Conservation (phyloP, 2,329 filamentous ascomycete genomes). For the Xylariaceae sp. region DNA sequence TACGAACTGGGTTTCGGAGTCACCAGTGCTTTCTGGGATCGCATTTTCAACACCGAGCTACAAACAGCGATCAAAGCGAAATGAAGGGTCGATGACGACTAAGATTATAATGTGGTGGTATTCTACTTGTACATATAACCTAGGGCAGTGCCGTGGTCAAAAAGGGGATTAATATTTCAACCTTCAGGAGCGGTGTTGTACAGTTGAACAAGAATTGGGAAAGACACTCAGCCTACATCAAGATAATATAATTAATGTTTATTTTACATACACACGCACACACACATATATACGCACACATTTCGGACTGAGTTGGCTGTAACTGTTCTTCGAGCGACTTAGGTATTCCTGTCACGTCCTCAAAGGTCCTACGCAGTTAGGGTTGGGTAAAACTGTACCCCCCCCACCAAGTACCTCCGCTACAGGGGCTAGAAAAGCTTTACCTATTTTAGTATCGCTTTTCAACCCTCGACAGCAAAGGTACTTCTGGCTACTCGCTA, state of each 20-base stretch:
- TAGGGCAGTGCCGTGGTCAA: slow-evolving; percentile 1
- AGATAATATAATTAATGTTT: slow-evolving; percentile 25
- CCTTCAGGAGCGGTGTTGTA: background rate
- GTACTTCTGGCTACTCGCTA: too few relatives aligned
- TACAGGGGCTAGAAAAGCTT: too few relatives aligned
- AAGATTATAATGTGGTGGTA: slow-evolving; percentile 5
- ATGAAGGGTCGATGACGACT: slow-evolving; percentile 19
- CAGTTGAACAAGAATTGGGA: slow-evolving; percentile 13
- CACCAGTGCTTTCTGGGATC: slow-evolving; percentile 95
- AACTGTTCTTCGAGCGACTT: background rate
- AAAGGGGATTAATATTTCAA: background rate
- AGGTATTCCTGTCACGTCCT: background rate
- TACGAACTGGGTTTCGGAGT: slow-evolving; percentile 98
- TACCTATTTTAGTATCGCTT: too few relatives aligned
- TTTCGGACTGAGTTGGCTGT: background rate
- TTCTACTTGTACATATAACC: slow-evolving; percentile 21
- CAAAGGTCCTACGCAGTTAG: too few relatives aligned
- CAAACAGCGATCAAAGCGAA: slow-evolving; percentile 46
- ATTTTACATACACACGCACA: slow-evolving; percentile 1
- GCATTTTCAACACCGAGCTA: slow-evolving; percentile 88
- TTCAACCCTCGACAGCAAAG: too few relatives aligned
- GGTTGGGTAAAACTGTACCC: too few relatives aligned
- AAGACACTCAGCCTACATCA: slow-evolving; percentile 19
- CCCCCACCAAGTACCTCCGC: too few relatives aligned
- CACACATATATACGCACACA: too few relatives aligned